Evolutionary conservation across 2,329 filamentous ascomycete species (phyloP), one percentile per base, ranked within the genome.

Genomic region (Penicillium sp.): DNA sequence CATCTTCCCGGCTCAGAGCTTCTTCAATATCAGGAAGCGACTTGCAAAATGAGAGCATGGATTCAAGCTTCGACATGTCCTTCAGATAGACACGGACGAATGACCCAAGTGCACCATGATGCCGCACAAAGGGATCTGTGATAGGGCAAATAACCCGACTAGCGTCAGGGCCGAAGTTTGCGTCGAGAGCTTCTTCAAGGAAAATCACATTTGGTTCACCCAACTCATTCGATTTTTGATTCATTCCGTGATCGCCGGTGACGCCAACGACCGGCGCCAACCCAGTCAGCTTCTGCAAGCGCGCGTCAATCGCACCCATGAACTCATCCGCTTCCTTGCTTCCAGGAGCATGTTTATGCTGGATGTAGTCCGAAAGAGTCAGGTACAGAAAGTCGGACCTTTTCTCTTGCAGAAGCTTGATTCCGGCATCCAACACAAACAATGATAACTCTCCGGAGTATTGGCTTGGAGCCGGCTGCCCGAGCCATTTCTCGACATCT

Each of bases 241-340:
- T 79, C 76, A 79, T 78, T 9, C 77, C 77, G 57, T 79, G 77
- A 43, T 79, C 77, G 13, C 77, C 77, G 3, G 77, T 78, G 9
- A 79, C 64, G 8, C 69, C 76, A 4, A 80, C 69, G 9, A 72
- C 59, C 4, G 76, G 72, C 9, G 74, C 75, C 5, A 77, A 55
- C 10, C 66, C 59, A 8, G 69, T 64, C 14, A 79, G 61, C 35
- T 61, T 64, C n/a, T 69, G 66, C 19, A 79, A 44, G 1, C 72
- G 63, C 0, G 58, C 31, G 53, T 79, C 77, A 19, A 79, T 61
- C 1, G 60, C 64, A 3, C 58, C 49, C 65, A 78, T 64, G 57
- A 79, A 79, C 0, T 69, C 67, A 49, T 77, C 67, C n/a, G 77
- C 67, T 46, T 74, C 75, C 16, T 66, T 58, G 10, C 63, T 65